Percentiles rank a stretch among this genome's conserved stretches.
These are phyloP conservation scores for Salvia rosmarinus DNA, from an alignment of 257 asterid genomes.

Conservation along the genomic window DNA sequence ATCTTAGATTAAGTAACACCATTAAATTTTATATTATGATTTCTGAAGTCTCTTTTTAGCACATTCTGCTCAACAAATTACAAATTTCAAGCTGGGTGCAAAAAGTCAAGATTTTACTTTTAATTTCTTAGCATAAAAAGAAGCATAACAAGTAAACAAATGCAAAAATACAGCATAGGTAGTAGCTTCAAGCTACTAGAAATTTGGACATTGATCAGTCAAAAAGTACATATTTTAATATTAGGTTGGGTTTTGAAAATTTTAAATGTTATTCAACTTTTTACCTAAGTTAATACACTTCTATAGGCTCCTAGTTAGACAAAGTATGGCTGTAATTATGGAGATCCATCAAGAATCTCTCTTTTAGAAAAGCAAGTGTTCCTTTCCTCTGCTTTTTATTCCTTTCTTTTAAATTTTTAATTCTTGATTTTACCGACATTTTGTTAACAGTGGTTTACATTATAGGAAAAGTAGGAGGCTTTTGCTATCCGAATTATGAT, in stretches of 20 bases:
- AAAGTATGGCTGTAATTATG: slow-evolving; percentile 36
- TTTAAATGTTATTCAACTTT: slow-evolving; percentile 30
- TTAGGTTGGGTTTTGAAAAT: slow-evolving; percentile 38
- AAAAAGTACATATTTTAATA: slow-evolving; percentile 48
- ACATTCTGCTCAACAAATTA: background rate
- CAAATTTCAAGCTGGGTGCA: slow-evolving; percentile 12
- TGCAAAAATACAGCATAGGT: slow-evolving; percentile 16
- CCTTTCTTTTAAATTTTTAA: background rate
- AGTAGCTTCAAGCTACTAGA: slow-evolving; percentile 24
- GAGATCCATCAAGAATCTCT: slow-evolving; percentile 33
- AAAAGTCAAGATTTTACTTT: slow-evolving; percentile 49
- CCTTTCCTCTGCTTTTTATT: background rate
- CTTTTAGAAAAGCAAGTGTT: slow-evolving; percentile 8
- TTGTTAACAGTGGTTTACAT: too few relatives aligned
- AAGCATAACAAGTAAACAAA: slow-evolving; percentile 24
- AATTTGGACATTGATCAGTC: slow-evolving; percentile 46
- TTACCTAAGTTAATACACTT: slow-evolving; percentile 23
- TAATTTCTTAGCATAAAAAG: slow-evolving; percentile 35
- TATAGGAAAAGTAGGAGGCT: background rate
- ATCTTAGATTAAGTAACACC: background rate
- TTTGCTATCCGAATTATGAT: background rate
- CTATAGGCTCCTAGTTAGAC: slow-evolving; percentile 6
- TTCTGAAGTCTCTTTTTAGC: background rate
- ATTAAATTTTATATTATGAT: background rate
- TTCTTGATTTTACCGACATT: too few relatives aligned